Percentiles rank a stretch among this genome's conserved stretches.
Conservation (phyloP, 371 early-diverging fungal genomes). For the Circinella umbellata region DNA sequence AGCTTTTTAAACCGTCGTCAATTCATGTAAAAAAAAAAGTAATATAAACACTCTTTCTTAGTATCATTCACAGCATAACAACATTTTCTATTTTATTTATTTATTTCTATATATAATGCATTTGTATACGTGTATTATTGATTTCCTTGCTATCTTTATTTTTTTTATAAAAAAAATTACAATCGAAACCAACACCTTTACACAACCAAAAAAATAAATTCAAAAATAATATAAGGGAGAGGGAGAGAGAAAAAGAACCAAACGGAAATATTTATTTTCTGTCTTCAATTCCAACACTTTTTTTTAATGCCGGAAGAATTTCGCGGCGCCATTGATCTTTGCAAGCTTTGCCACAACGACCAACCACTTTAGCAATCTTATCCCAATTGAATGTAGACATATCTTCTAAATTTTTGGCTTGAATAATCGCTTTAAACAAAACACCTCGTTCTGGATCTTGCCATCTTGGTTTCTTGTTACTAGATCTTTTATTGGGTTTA, state of each 20-base stretch:
- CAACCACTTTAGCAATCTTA: constrained; percentile 22
- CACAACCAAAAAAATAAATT: no score
- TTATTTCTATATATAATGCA: neutral
- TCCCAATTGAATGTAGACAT: constrained; percentile 32
- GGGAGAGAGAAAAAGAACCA: neutral
- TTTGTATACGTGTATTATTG: no score
- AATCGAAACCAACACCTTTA: no score
- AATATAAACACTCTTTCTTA: neutral
- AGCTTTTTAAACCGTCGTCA: constrained; percentile 65
- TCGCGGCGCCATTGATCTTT: constrained; percentile 37
- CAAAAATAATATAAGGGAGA: neutral
- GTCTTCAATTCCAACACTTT: neutral
- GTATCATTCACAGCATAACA: no score
- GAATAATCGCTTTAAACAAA: constrained; percentile 25
- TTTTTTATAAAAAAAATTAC: no score
- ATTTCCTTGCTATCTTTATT: no score
- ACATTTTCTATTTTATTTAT: constrained; percentile 6
- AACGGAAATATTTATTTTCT: neutral
- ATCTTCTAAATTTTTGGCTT: constrained; percentile 26
- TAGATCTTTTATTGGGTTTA: neutral
- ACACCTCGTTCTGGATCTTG: constrained; percentile 17
- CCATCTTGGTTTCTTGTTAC: constrained; percentile 24
- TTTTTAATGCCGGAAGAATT: constrained; percentile 9
- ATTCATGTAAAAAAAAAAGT: constrained; percentile 31
- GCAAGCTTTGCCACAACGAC: constrained; percentile 27